A percentile compares a stretch with the other conserved stretches of the same genome.
Conservation (phyloP, 2,329 filamentous ascomycete species). For the Claviceps monticola region DNA sequence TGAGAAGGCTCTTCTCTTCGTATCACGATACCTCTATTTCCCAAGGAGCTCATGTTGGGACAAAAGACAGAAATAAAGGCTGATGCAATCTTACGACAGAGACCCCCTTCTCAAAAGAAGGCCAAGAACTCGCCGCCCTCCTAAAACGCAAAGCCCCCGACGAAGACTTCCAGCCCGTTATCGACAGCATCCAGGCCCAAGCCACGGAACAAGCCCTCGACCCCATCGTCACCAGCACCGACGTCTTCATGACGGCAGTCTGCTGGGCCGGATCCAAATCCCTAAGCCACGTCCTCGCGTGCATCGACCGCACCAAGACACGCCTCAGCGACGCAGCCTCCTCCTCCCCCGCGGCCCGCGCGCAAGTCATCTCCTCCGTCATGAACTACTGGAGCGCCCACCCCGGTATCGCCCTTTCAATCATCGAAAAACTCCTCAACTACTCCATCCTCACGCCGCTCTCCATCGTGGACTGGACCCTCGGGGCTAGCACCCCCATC, state of each 20-base stretch:
- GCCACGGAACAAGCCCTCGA: slow-evolving; percentile 61
- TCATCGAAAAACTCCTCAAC: slow-evolving; percentile 93
- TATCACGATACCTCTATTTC: background rate
- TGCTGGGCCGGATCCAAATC: slow-evolving; percentile 92
- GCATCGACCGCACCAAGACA: slow-evolving; percentile 88
- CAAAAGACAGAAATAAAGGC: too few relatives aligned
- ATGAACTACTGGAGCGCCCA: slow-evolving; percentile 90
- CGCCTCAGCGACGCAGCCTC: slow-evolving; percentile 68
- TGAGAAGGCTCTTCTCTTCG: background rate
- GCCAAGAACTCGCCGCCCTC: slow-evolving; percentile 65
- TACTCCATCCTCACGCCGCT: slow-evolving; percentile 85
- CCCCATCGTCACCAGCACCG: slow-evolving; percentile 72
- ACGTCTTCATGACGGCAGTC: slow-evolving; percentile 86
- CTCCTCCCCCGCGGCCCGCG: slow-evolving; percentile 59
- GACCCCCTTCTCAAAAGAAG: slow-evolving; percentile 71
- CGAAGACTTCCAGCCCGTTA: slow-evolving; percentile 70
- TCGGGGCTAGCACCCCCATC: slow-evolving; percentile 44
- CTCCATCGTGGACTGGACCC: slow-evolving; percentile 80
- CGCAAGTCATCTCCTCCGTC: slow-evolving; percentile 81
- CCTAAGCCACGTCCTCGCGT: slow-evolving; percentile 86
- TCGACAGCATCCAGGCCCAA: slow-evolving; percentile 69
- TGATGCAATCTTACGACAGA: slow-evolving; percentile 27
- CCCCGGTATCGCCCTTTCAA: slow-evolving; percentile 79
- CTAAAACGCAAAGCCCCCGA: slow-evolving; percentile 75
- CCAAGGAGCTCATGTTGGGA: background rate